Base-by-base conservation (phyloP, 2,329 filamentous ascomycete genomes). In the Sporothrix schenckii region DNA sequence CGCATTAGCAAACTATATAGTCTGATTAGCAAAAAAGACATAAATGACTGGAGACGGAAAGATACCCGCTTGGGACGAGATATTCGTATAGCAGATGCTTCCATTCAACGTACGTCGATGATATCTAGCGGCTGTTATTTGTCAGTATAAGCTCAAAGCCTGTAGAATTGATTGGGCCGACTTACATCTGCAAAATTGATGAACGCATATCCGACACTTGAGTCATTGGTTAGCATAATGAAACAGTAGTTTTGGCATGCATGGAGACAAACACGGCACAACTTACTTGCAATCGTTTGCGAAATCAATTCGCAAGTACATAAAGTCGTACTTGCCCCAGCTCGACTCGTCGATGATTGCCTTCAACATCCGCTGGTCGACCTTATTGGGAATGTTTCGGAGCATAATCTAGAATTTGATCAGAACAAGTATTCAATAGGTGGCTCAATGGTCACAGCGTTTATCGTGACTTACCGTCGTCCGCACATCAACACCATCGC, bases 141-240 rank as follows among this genome's bases (percentile, higher is more conserved):
- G 69, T 74, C 66, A 74, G 72, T 27, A 24, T n/a, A 19, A 39
- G 47, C 13, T 21, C n/a, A 9, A n/a, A 19, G 27, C 34, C 54
- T 11, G 56, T 39, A 0, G 16, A 39, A 21, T n/a, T n/a, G 39
- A 34, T 27, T 44, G 11, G 41, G 41, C 3, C 13, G 10, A 77
- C 89, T 86, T 80, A 92, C 90, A 78, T 93, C 89, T 56, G 89
- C 87, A 75, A 98, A 97, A 80, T 99, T 97, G 81, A 99, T 93
- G 80, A 98, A 99, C 0, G 93, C 94, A 80, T 98, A 98, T 60
- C 95, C 95, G 71, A 98, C 94, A 78, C 93, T 97, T 68, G 69
- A n/a, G 78, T 74, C 73, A 79, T 84, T 53, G 34, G 52, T 54
- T 30, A 66, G 63, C 11, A 24, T 13, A 10, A 4, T 49, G 50